These are phyloP conservation scores for Carex myosuroides DNA, from an alignment of 176 grass and related monocot genomes.

Conservation along the genomic window DNA sequence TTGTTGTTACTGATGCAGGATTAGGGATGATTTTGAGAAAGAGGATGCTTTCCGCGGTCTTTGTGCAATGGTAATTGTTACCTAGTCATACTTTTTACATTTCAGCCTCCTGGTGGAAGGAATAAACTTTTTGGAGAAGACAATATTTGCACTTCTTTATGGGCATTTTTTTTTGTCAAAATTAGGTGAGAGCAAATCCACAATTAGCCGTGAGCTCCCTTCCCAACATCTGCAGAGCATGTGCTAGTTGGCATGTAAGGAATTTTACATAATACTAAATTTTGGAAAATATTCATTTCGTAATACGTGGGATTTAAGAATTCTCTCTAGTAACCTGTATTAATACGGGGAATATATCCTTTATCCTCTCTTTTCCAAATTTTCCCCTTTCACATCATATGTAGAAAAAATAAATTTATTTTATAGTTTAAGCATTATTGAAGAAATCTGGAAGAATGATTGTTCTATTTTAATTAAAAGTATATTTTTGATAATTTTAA, in stretches of 20 bases:
- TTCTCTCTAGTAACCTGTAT: not conserved
- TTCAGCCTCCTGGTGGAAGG: not conserved
- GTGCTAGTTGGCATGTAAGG: conserved; percentile 89
- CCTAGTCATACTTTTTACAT: not conserved
- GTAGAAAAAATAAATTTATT: not conserved
- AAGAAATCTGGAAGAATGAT: not conserved
- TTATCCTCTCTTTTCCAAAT: not conserved
- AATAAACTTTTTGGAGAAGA: not conserved
- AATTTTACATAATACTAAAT: not conserved
- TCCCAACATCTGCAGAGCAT: conserved; percentile 64
- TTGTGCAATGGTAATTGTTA: conserved; percentile 66
- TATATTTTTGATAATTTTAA: not conserved
- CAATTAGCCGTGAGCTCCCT: conserved; percentile 56
- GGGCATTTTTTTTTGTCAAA: conserved; percentile 14
- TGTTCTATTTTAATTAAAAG: not conserved
- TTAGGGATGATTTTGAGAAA: conserved; percentile 99
- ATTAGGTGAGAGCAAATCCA: conserved; percentile 77
- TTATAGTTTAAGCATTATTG: not conserved
- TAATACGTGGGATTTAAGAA: not conserved
- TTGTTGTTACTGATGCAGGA: conserved; percentile 42
- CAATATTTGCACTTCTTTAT: conserved; percentile 4
- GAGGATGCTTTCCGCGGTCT: conserved; percentile 92
- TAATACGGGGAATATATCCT: not conserved
- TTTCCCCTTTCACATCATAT: not conserved
- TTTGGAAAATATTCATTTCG: not conserved